phyloP scores from a whole-genome alignment of 345 rosid genomes.

The Pugionium dolabratum region DNA sequence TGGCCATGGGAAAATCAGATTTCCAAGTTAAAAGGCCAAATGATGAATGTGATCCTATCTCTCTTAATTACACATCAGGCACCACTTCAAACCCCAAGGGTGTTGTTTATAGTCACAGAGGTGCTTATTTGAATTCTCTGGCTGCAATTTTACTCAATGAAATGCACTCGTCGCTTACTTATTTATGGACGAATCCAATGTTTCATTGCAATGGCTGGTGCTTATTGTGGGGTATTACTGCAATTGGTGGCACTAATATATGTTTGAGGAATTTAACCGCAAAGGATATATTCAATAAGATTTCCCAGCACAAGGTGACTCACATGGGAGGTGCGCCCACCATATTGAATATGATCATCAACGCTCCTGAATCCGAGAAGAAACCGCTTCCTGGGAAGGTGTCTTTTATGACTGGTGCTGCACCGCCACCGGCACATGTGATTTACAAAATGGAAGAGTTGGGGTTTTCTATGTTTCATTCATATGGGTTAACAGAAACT shows the following conservation, averaged over 20 bases:
- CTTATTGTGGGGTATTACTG: conserved; percentile 79
- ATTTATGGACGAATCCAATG: conserved; percentile 88
- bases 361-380: conserved; percentile 46
- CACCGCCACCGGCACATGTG: conserved; percentile 69
- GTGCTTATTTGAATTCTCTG: conserved; percentile 76
- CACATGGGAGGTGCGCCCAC: conserved; percentile 90
- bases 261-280: conserved; percentile 68
- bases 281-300: conserved; percentile 54
- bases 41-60: conserved; percentile 76
- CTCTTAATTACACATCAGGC: conserved; percentile 87
- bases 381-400: conserved; percentile 56
- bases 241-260: conserved; percentile 74
- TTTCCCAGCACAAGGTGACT: conserved; percentile 60
- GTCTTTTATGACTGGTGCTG: conserved; percentile 60
- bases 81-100: conserved; percentile 91
- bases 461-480: conserved; percentile 60
- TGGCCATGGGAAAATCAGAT: conserved; percentile 49
- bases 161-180: conserved; percentile 58
- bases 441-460: conserved; percentile 61
- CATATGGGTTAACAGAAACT: conserved; percentile 78
- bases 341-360: conserved; percentile 61
- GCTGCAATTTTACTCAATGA: conserved; percentile 57
- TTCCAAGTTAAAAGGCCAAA: conserved; percentile 48
- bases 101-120: conserved; percentile 85
- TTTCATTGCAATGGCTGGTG: conserved; percentile 99